Base-by-base conservation (phyloP, 2,329 filamentous ascomycete genomes). In the Fonsecaea pugnacius region DNA sequence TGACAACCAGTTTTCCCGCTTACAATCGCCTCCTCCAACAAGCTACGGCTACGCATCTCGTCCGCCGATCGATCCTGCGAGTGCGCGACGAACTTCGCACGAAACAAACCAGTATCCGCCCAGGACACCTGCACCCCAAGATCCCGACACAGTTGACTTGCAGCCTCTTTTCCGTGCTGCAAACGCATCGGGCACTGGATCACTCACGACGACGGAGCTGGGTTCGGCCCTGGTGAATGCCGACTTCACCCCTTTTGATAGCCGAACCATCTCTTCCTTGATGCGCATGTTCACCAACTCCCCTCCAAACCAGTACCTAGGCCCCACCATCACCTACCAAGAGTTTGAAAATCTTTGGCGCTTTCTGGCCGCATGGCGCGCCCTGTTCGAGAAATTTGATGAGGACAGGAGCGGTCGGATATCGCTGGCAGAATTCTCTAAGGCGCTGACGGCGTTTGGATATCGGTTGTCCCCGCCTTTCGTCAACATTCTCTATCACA, bases 281-380 rank as follows among this genome's bases (percentile, higher is more conserved):
- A 97, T 99, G 71, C 90, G 93, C 75, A 98, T 99, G 95, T 99
- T 99, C 79, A 66, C 67, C 35, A 69, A 60, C 30, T 67, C 70
- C 8, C 65, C 69, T 21, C 65, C 66, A 32, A 59, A 60, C 43
- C 64, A 68, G 52, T 64, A 65, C n/a, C 62, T 67, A 35, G 69
- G 69, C 6, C 94, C 98, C 79, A 91, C 90, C 64, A 96, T 99
- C 76, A 92, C 90, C 66, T 98, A 96, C 77, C 89, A 95, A 69
- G 95, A 98, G 78, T 99, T 99, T 78, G 96, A 93, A 75, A 94
- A 92, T 18, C 83, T 99, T 24, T 99, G 95, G 95, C 91, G 91
- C 18, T 99, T 98, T 79, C 85, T 99, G 43, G 91, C 92, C 38
- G 92, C 92, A 18, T 99, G 95, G 95, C 88, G 95, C 70, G 88